Conservation (phyloP, 2,329 filamentous ascomycete species). For the Hymenoscyphus fraxineus region DNA sequence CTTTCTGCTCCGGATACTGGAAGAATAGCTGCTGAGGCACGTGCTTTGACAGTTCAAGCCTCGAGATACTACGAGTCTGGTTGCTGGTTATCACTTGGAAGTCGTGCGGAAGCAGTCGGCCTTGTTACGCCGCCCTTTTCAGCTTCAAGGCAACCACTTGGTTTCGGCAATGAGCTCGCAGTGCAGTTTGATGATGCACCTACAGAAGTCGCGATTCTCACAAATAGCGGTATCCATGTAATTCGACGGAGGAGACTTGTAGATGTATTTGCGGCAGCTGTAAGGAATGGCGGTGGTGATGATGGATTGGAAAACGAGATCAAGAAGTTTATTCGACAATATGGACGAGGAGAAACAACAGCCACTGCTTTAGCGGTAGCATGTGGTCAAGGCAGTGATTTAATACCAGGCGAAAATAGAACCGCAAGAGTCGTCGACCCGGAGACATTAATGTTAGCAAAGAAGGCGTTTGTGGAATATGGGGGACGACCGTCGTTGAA, state of each 20-base stretch:
- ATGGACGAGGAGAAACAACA: constrained; percentile 84
- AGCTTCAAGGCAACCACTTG: constrained; percentile 62
- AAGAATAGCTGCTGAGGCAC: constrained; percentile 61
- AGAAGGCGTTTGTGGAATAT: constrained; percentile 85
- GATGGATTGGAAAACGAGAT: constrained; percentile 80
- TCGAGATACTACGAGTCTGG: constrained; percentile 69
- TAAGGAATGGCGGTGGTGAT: constrained; percentile 68
- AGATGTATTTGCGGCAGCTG: constrained; percentile 82
- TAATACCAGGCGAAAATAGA: constrained; percentile 65
- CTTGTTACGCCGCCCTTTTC: constrained; percentile 70
- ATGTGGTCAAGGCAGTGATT: constrained; percentile 84
- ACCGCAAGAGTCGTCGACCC: constrained; percentile 72
- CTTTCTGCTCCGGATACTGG: constrained; percentile 84
- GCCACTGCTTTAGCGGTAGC: constrained; percentile 90
- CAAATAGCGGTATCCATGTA: constrained; percentile 84
- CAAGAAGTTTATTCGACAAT: constrained; percentile 77
- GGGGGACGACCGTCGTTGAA: constrained; percentile 83
- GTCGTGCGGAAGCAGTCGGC: constrained; percentile 74
- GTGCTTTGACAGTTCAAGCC: constrained; percentile 34
- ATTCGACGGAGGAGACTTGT: constrained; percentile 80
- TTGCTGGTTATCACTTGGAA: constrained; percentile 72
- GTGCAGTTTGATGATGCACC: constrained; percentile 87
- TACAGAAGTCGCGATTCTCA: constrained; percentile 85
- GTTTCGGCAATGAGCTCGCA: constrained; percentile 92
- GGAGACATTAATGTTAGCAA: constrained; percentile 77